Evolutionary conservation across 345 rosid species (phyloP), one percentile per base, ranked within the genome.

Genomic region (Moringa oleifera): DNA sequence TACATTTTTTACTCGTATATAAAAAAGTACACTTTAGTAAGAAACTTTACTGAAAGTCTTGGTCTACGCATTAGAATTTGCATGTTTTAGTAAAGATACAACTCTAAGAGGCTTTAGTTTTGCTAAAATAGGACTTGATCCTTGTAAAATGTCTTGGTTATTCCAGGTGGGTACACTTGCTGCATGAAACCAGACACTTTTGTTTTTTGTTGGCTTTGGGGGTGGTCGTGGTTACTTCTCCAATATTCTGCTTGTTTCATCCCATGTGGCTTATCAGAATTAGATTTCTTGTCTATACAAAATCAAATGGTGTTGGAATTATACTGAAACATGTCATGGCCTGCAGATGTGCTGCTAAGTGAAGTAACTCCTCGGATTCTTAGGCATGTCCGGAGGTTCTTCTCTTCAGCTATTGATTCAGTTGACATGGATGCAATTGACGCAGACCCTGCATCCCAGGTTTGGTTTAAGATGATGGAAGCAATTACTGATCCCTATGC

Each of bases 291-390:
- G 37, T 33, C 11, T 33, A 4, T 33, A 4, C 37, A 33, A 33
- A 33, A 11, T 33, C 37, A 4, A 11, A 4, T 33, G 11, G 37
- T 41, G 12, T 41, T 41, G 1, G 13, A 7, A 41, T 16, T 41
- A 56, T 66, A 45, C 61, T 49, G 46, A n/a, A 10, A 51, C 72
- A n/a, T n/a, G n/a, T 68, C 58, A 23, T 63, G 65, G 62, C 20
- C 57, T 76, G 76, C 92, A 94, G 99, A 94, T 77, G 82, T 90
- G 68, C 81, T 94, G 63, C 58, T 84, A 64, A 80, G 80, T 73
- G 85, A 83, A 80, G 62, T 94, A 58, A 66, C 81, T 61, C 85
- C 87, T 59, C 81, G 54, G 65, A 72, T 93, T 63, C 80, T 83
- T 61, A 57, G 70, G 64, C 83, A 88, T 45, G 78, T 90, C 60